phyloP scores from a whole-genome alignment of 2,329 filamentous ascomycete genomes.

The Calonectria multiphialidica region DNA sequence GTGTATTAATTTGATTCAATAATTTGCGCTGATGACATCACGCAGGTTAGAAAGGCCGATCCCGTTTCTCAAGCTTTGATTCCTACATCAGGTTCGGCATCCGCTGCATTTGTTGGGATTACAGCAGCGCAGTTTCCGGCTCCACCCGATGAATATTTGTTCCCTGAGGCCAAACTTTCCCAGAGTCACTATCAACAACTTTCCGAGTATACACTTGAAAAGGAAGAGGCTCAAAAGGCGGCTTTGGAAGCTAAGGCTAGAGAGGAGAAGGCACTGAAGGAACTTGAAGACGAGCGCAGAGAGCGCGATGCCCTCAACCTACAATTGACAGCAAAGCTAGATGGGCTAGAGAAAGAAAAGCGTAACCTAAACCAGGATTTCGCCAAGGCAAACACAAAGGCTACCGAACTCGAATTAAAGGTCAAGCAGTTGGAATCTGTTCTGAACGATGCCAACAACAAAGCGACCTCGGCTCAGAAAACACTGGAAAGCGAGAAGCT shows the following conservation, averaged over 20 bases:
- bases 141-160: neutral
- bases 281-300: neutral
- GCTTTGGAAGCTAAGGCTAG: neutral
- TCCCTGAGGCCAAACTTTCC: neutral
- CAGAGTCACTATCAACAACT: neutral
- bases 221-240: neutral
- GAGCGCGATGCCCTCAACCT: neutral
- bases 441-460: neutral
- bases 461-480: neutral
- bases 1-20: neutral
- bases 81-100: neutral
- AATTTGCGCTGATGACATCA: neutral
- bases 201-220: neutral
- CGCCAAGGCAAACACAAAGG: neutral
- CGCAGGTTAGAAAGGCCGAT: neutral
- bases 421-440: neutral
- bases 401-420: neutral
- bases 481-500: neutral
- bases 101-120: neutral
- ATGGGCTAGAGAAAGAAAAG: neutral
- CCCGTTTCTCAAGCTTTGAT: neutral
- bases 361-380: neutral
- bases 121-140: neutral
- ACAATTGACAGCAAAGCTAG: neutral
- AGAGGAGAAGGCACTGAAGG: neutral